Percentiles rank a stretch among this genome's conserved stretches.
These are phyloP conservation scores for Wickerhamomyces sp. DNA, from an alignment of 1,139 yeast genomes.

Conservation along the genomic window DNA sequence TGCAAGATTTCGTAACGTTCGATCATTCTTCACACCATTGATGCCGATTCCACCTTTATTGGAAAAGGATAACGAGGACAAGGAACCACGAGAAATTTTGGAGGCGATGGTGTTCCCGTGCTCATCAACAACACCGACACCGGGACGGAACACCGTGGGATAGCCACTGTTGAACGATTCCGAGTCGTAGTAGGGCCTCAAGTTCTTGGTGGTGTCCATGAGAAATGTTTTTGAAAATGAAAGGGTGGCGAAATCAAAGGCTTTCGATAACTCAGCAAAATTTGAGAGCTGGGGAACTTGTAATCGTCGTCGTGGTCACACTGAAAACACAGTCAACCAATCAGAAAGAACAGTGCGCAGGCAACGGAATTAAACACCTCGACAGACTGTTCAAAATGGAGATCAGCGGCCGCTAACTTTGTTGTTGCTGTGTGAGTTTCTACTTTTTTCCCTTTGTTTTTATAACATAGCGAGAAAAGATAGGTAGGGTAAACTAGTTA, in stretches of 20 bases:
- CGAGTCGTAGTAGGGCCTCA: constrained; percentile 73
- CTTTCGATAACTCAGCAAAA: too few species aligned
- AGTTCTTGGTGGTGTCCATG: neutral
- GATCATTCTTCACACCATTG: constrained; percentile 1
- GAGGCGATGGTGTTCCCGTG: constrained; percentile 33
- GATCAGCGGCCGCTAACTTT: too few species aligned
- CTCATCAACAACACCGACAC: constrained; percentile 46
- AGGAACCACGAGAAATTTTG: constrained; percentile 23
- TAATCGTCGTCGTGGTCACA: too few species aligned
- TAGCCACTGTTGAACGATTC: constrained; percentile 66
- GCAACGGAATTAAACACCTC: too few species aligned
- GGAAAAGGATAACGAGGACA: constrained; percentile 5
- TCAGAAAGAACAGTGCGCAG: too few species aligned
- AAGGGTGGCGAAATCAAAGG: neutral
- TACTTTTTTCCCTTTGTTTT: too few species aligned
- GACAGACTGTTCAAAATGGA: too few species aligned
- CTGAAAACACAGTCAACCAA: too few species aligned
- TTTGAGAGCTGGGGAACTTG: too few species aligned
- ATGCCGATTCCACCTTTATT: constrained; percentile 7
- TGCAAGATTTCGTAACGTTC: constrained; percentile 17
- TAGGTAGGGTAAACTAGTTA: too few species aligned
- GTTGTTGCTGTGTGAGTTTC: too few species aligned
- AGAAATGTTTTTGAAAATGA: neutral
- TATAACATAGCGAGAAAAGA: too few species aligned
- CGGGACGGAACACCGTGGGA: constrained; percentile 55